Evolutionary conservation across 305 asterid species (phyloP).

Genomic region (Euphrasia arctica): DNA sequence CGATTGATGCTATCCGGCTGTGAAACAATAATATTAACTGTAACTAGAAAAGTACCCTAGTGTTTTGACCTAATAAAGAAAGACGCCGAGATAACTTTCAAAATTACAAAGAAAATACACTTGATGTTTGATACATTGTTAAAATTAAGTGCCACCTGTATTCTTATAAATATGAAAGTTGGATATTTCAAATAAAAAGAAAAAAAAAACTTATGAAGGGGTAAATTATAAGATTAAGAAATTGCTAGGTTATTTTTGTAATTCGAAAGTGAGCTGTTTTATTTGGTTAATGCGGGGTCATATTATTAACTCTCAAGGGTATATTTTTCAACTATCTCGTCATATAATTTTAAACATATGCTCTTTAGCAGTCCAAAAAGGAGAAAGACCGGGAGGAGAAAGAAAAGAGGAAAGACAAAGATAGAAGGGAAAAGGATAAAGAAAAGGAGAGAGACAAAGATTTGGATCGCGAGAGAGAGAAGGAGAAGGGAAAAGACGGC

Average conservation of each 20-base stretch:
- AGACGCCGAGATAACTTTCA: neutral
- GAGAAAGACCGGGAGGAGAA: slow-evolving; percentile 83
- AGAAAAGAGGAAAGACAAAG: slow-evolving; percentile 64
- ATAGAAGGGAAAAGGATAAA: slow-evolving; percentile 43
- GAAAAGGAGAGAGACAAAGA: slow-evolving; percentile 49
- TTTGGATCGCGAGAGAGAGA: slow-evolving; percentile 64
- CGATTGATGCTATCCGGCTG: neutral
- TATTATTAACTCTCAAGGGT: neutral
- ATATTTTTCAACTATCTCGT: neutral
- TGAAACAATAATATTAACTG: neutral
- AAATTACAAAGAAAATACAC: too few species aligned
- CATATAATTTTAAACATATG: neutral
- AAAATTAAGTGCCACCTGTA: too few species aligned
- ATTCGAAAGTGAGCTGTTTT: neutral
- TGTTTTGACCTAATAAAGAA: neutral
- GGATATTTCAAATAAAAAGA: too few species aligned
- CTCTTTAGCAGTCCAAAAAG: slow-evolving; percentile 64
- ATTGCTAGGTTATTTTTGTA: neutral
- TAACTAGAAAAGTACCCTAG: neutral
- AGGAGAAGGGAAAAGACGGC: slow-evolving; percentile 67
- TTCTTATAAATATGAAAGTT: neutral
- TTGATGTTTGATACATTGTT: neutral
- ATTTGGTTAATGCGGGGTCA: neutral
- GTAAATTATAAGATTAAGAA: neutral
- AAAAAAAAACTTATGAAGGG: too few species aligned